Conservation (phyloP, 768 basidiomycete species). For the Daedaleopsis nitida region DNA sequence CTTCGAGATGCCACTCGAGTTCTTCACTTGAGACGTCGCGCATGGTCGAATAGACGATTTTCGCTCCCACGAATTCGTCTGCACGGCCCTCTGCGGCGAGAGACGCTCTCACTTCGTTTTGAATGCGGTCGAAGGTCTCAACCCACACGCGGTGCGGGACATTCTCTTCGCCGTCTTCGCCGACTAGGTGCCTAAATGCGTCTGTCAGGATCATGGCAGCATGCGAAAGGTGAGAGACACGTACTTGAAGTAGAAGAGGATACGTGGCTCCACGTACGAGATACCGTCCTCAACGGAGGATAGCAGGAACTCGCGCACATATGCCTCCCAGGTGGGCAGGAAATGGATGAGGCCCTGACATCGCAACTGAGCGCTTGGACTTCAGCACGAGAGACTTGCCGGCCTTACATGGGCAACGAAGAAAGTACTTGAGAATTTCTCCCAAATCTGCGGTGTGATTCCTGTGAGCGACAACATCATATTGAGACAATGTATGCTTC, state of each 20-base stretch:
- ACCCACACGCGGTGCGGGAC: conserved; percentile 65
- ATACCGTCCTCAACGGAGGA: conserved; percentile 71
- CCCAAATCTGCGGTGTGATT: conserved; percentile 62
- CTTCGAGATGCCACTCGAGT: conserved; percentile 66
- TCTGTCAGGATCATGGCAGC: too few species aligned
- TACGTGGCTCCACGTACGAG: conserved; percentile 67
- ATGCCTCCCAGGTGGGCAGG: conserved; percentile 59
- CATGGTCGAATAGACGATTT: conserved; percentile 73
- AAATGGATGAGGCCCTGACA: conserved; percentile 45
- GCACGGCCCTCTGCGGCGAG: conserved; percentile 53
- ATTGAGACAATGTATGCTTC: background rate
- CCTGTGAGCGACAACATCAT: background rate
- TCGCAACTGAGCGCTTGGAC: background rate
- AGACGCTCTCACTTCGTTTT: conserved; percentile 55
- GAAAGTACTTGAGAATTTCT: conserved; percentile 65
- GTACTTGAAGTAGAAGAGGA: conserved; percentile 66
- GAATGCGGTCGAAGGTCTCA: conserved; percentile 49
- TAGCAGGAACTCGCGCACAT: conserved; percentile 62
- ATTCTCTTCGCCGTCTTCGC: conserved; percentile 55
- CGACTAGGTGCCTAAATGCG: conserved; percentile 51
- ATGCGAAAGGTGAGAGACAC: background rate
- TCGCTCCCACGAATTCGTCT: conserved; percentile 68
- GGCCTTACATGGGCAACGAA: conserved; percentile 45
- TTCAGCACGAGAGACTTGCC: background rate
- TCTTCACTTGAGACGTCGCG: conserved; percentile 56